A percentile compares a stretch with the other conserved stretches of the same genome.
Evolutionary conservation across 257 asterid genomes (phyloP).

Genomic region (Solanum tarijense): DNA sequence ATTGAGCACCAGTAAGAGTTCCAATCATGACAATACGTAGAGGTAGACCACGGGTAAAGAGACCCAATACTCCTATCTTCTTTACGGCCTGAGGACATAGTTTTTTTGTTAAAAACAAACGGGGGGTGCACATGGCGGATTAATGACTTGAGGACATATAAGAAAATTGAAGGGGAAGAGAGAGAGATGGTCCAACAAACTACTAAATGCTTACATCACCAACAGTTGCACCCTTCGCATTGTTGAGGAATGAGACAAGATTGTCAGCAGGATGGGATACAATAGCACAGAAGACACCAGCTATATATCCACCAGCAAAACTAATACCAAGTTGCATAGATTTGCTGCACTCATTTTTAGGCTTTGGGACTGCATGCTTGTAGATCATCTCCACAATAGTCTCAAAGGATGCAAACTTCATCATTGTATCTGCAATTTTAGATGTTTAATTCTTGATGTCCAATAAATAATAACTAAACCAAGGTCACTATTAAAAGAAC

Average conservation of each 20-base stretch:
- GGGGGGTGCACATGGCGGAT: background rate
- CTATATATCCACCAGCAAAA: conserved; percentile 81
- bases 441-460: background rate
- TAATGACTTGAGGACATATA: background rate
- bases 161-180: background rate
- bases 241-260: conserved; percentile 88
- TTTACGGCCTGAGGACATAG: conserved; percentile 50
- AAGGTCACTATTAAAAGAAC: background rate
- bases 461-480: background rate
- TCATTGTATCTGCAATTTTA: conserved; percentile 66
- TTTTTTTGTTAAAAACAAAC: background rate
- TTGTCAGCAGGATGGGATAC: conserved; percentile 92
- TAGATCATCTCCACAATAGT: conserved; percentile 62
- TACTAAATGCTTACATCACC: conserved; percentile 52
- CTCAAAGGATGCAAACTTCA: conserved; percentile 90
- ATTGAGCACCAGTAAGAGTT: conserved; percentile 96
- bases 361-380: conserved; percentile 68
- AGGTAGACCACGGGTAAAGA: conserved; percentile 86
- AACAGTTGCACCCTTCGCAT: conserved; percentile 85
- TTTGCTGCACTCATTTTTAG: conserved; percentile 73
- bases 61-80: conserved; percentile 66
- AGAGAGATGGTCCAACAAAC: background rate
- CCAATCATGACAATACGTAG: conserved; percentile 95
- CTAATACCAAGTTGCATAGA: conserved; percentile 76
- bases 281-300: conserved; percentile 79